Evolutionary conservation across 2,329 filamentous ascomycete species (phyloP).

Genomic region (Aspergillus amoenus): DNA sequence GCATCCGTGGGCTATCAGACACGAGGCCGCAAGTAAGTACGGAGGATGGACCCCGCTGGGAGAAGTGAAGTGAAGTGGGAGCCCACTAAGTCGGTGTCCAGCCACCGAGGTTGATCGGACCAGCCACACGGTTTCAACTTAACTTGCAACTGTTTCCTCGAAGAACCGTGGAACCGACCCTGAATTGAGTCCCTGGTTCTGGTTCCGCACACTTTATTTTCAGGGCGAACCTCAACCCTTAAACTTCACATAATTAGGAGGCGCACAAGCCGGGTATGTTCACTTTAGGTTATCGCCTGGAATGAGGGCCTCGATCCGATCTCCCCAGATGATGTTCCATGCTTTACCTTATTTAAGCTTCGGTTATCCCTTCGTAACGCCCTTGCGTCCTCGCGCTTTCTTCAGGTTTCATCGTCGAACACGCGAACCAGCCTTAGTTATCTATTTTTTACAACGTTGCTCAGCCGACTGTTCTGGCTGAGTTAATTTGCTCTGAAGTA

Average conservation of each 20-base stretch:
- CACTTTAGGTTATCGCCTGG: not conserved
- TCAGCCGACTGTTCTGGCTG: not conserved
- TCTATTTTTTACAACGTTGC: not conserved
- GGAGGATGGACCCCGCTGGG: not conserved
- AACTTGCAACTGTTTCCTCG: not conserved
- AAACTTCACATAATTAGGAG: not conserved
- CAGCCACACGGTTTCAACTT: not conserved
- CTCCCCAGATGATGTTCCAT: not conserved
- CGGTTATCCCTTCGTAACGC: not conserved
- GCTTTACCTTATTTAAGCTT: not conserved
- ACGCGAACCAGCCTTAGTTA: not conserved
- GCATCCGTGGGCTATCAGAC: not conserved
- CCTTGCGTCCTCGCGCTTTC: not conserved
- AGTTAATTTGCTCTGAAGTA: too few species aligned
- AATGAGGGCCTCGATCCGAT: not conserved
- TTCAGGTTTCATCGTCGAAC: not conserved
- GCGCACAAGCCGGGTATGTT: not conserved
- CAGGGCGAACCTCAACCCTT: not conserved
- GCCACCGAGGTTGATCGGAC: not conserved
- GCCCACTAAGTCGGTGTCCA: not conserved
- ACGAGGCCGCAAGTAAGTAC: not conserved
- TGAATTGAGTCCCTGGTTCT: not conserved
- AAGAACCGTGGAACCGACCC: constrained; percentile 1
- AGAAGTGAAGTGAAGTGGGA: not conserved
- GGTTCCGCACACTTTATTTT: not conserved